Evolutionary conservation across 768 basidiomycete species (phyloP).

Genomic region (Termitomyces sp.): DNA sequence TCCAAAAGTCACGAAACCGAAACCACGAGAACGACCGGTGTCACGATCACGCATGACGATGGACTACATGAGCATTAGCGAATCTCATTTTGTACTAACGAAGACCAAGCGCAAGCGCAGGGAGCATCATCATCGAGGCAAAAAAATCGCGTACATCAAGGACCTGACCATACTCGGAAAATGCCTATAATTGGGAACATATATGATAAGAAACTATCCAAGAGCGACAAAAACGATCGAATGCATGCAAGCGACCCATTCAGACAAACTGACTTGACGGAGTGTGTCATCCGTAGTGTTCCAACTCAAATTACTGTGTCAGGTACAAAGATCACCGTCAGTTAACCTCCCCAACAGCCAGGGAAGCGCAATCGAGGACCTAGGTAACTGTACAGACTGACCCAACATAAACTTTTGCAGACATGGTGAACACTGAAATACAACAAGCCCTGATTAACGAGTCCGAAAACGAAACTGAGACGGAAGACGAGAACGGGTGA

Average conservation of each 20-base stretch:
- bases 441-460: conserved; percentile 51
- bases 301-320: conserved; percentile 90
- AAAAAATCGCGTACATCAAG: conserved; percentile 81
- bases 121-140: conserved; percentile 15
- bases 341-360: conserved; percentile 45
- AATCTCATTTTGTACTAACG: conserved; percentile 30
- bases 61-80: conserved; percentile 58
- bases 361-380: conserved; percentile 45
- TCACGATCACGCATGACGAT: conserved; percentile 99
- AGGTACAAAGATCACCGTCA: conserved; percentile 52
- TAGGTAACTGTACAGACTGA: conserved; percentile 69
- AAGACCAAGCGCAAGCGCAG: conserved; percentile 18
- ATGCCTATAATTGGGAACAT: conserved; percentile 67
- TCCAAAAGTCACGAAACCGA: conserved; percentile 89
- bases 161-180: conserved; percentile 77
- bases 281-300: conserved; percentile 93
- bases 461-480: conserved; percentile 53
- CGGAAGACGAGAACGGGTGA: conserved; percentile 38
- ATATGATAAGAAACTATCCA: conserved; percentile 48
- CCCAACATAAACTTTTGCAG: conserved; percentile 91
- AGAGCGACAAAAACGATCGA: conserved; percentile 25
- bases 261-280: conserved; percentile 75
- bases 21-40: conserved; percentile 94
- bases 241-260: conserved; percentile 26
- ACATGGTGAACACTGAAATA: conserved; percentile 70